phyloP scores from a whole-genome alignment of 202 grass and related monocot species.

The Setaria italica region DNA sequence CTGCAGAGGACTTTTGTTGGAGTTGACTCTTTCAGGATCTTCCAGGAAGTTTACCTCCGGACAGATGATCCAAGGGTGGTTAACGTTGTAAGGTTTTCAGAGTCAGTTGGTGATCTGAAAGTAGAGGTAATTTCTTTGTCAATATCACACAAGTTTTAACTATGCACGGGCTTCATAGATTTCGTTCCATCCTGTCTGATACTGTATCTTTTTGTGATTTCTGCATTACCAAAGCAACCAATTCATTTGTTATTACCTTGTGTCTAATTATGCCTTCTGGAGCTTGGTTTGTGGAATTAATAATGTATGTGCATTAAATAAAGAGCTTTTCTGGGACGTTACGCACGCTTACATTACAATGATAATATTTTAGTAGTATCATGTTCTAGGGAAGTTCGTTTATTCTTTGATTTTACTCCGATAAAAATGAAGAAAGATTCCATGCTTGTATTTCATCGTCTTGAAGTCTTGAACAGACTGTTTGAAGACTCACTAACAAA shows the following conservation, averaged over 20 bases:
- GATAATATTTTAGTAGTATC: slow-evolving; percentile 12
- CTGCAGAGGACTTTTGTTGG: slow-evolving; percentile 93
- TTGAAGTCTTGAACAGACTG: not conserved
- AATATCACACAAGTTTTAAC: slow-evolving; percentile 19
- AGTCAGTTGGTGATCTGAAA: slow-evolving; percentile 85
- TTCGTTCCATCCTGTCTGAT: slow-evolving; percentile 2
- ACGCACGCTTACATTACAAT: not conserved
- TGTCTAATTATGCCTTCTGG: slow-evolving; percentile 22
- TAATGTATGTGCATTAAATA: slow-evolving; percentile 10
- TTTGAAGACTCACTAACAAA: not conserved
- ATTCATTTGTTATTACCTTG: slow-evolving; percentile 16
- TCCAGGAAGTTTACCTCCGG: slow-evolving; percentile 95
- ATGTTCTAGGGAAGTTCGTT: not conserved
- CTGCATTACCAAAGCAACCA: slow-evolving; percentile 7
- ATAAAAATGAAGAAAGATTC: slow-evolving; percentile 20
- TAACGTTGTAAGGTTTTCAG: slow-evolving; percentile 95
- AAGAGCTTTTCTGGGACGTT: not conserved
- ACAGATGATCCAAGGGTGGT: slow-evolving; percentile 85
- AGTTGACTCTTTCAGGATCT: slow-evolving; percentile 89
- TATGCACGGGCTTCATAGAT: slow-evolving; percentile 26
- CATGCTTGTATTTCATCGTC: too few relatives aligned
- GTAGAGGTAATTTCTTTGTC: slow-evolving; percentile 71
- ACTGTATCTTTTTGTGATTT: slow-evolving; percentile 5
- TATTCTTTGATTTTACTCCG: not conserved
- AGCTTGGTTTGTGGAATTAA: not conserved